Percentiles rank a stretch among this genome's conserved stretches.
Conservation (phyloP, 192 early-diverging fungal genomes). For the Podochytrium sp. region DNA sequence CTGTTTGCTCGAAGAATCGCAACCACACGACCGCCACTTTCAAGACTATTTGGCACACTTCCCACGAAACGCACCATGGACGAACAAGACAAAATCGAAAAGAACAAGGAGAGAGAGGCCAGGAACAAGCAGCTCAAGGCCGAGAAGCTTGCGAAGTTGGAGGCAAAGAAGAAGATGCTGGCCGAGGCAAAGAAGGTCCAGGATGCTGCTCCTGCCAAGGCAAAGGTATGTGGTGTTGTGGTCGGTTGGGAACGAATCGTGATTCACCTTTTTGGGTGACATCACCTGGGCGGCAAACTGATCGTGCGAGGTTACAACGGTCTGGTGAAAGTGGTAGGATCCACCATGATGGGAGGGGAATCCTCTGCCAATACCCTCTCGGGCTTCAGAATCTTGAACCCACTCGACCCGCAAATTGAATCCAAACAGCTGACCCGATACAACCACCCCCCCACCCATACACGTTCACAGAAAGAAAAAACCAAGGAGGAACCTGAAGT, state of each 20-base stretch:
- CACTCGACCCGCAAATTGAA: slow-evolving; percentile 5
- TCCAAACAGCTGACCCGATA: not conserved
- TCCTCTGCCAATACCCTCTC: too few species aligned
- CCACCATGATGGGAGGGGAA: too few species aligned
- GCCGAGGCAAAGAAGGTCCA: slow-evolving; percentile 57
- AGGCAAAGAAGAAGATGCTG: slow-evolving; percentile 71
- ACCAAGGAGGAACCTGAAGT: slow-evolving; percentile 69
- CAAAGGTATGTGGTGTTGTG: slow-evolving; percentile 8
- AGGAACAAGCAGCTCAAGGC: slow-evolving; percentile 59
- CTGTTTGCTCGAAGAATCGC: not conserved
- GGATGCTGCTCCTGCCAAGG: slow-evolving; percentile 2
- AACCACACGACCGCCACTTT: not conserved
- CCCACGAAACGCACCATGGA: not conserved
- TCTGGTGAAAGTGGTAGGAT: too few species aligned
- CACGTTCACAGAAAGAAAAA: slow-evolving; percentile 41
- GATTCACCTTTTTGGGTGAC: too few species aligned
- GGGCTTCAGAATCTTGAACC: too few species aligned
- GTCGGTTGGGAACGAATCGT: too few species aligned
- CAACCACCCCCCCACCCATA: not conserved
- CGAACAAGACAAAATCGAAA: slow-evolving; percentile 62
- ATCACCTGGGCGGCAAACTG: too few species aligned
- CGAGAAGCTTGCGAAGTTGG: slow-evolving; percentile 92
- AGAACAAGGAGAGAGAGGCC: slow-evolving; percentile 88
- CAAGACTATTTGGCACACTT: not conserved
- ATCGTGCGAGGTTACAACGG: too few species aligned